Conservation (phyloP, 129 eudicot genomes). For the Pulicaria dysenterica region DNA sequence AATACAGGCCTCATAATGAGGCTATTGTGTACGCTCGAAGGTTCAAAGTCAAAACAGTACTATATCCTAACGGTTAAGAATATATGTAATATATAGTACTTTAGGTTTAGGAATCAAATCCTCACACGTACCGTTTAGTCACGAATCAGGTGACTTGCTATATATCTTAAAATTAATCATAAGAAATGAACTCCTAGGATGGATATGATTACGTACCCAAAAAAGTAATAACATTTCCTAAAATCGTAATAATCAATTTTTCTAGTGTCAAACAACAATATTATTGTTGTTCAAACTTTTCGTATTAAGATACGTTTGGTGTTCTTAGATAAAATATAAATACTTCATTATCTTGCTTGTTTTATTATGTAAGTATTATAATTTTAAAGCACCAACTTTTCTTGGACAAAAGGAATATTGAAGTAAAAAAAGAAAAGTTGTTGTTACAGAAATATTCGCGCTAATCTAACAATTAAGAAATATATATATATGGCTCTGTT, state of each 20-base stretch:
- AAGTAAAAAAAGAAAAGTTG: background rate
- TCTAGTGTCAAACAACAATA: background rate
- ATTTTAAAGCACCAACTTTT: conserved; percentile 19
- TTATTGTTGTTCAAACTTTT: background rate
- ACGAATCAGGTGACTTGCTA: too few species aligned
- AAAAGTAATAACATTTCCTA: background rate
- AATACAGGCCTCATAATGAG: too few species aligned
- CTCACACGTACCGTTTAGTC: too few species aligned
- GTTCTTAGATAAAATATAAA: conserved; percentile 7
- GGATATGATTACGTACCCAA: too few species aligned
- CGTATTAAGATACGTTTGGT: conserved; percentile 1
- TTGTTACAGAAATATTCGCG: conserved; percentile 29
- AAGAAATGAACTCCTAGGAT: too few species aligned
- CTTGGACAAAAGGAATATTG: conserved; percentile 28
- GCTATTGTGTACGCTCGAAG: too few species aligned
- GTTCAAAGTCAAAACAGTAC: too few species aligned
- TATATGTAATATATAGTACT: too few species aligned
- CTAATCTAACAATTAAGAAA: conserved; percentile 18
- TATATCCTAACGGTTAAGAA: too few species aligned
- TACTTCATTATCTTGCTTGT: background rate
- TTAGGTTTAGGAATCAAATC: too few species aligned
- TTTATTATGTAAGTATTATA: background rate
- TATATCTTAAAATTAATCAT: too few species aligned
- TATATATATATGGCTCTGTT: background rate
- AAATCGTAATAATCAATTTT: background rate